phyloP scores from a whole-genome alignment of 2,329 filamentous ascomycete species.

The Peltaster fructicola region DNA sequence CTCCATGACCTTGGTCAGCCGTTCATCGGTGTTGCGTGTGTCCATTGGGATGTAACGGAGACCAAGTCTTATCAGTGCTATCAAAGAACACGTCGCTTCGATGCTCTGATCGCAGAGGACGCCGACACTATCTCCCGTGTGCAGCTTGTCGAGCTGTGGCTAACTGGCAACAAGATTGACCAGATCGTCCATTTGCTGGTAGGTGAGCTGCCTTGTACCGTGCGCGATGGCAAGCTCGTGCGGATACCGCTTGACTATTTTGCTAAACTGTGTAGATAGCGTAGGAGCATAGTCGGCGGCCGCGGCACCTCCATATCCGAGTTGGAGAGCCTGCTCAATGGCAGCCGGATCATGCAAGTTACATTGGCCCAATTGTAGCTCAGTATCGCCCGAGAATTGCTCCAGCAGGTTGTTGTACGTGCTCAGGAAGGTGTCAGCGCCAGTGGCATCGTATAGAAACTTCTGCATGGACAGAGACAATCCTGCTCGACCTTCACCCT shows the following conservation, averaged over 20 bases:
- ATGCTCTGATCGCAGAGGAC: conserved; percentile 1
- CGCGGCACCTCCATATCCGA: not conserved
- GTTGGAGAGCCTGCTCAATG: not conserved
- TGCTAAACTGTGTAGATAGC: not conserved
- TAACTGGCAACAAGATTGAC: too few species aligned
- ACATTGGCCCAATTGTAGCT: not conserved
- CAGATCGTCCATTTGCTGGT: conserved; percentile 1
- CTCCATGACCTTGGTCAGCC: not conserved
- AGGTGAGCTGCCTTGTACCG: conserved; percentile 1
- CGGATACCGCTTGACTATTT: not conserved
- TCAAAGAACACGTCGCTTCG: conserved; percentile 1
- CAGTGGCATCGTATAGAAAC: not conserved
- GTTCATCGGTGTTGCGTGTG: not conserved
- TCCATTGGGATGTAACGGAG: not conserved
- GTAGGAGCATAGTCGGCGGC: not conserved
- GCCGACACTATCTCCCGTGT: not conserved
- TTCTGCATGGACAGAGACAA: conserved; percentile 1
- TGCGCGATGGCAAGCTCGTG: not conserved
- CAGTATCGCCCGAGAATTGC: not conserved
- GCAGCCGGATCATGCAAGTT: not conserved
- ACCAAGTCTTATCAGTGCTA: not conserved
- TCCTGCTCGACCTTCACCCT: not conserved
- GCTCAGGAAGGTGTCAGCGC: not conserved
- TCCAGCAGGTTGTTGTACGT: not conserved
- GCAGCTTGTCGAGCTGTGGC: not conserved